These are phyloP conservation scores for Yamadazyma insecticola DNA, from an alignment of 805 yeast genomes.

Conservation along the genomic window DNA sequence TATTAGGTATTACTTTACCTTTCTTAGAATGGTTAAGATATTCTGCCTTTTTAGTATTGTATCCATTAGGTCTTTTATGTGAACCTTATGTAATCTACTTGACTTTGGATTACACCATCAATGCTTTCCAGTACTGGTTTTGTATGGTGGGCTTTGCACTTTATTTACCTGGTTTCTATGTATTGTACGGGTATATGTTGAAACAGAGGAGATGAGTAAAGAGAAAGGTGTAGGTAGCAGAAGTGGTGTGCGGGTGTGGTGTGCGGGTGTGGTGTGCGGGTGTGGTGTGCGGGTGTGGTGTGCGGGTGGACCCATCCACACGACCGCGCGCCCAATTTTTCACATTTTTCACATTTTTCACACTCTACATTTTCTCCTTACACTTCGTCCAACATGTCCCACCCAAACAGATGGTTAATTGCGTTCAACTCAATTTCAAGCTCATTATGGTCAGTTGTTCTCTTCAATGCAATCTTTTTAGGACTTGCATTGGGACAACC, in stretches of 20 bases:
- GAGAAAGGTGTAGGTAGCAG: too few species aligned
- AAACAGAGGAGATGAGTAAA: constrained; percentile 16
- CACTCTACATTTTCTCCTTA: neutral
- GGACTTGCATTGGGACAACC: constrained; percentile 54
- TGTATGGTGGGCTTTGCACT: constrained; percentile 19
- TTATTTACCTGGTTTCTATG: constrained; percentile 28
- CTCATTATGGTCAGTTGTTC: constrained; percentile 37
- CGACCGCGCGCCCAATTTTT: neutral
- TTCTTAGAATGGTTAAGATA: constrained; percentile 24
- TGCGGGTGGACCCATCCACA: too few species aligned
- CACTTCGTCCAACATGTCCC: constrained; percentile 3
- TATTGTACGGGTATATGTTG: constrained; percentile 26
- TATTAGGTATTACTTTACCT: constrained; percentile 12
- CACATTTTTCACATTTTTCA: neutral
- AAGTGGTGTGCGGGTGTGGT: too few species aligned
- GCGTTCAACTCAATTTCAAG: constrained; percentile 40
- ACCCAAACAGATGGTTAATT: constrained; percentile 33
- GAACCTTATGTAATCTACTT: constrained; percentile 24
- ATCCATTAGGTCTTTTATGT: constrained; percentile 25
- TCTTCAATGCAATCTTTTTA: constrained; percentile 36
- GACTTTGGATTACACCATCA: constrained; percentile 10
- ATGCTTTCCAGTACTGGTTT: constrained; percentile 13
- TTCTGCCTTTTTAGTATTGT: constrained; percentile 23
- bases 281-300: too few species aligned
- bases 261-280: too few species aligned